Evolutionary conservation across 345 rosid species (phyloP).

Genomic region (Eucalyptus paniculata): DNA sequence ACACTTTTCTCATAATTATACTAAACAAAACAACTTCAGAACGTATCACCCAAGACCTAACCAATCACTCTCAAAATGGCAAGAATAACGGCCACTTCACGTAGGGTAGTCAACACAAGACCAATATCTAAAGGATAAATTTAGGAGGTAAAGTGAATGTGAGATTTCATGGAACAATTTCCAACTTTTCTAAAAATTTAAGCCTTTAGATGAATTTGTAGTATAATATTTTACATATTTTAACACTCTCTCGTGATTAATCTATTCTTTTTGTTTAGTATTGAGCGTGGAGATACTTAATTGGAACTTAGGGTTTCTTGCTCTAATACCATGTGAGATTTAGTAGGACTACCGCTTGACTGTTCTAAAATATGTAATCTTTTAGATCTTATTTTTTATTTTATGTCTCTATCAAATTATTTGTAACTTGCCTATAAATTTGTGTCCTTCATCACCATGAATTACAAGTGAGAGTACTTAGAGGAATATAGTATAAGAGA

Average conservation of each 20-base stretch:
- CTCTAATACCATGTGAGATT: background rate
- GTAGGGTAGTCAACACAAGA: background rate
- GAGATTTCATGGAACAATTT: no score
- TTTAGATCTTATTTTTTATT: no score
- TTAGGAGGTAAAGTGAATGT: background rate
- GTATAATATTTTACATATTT: no score
- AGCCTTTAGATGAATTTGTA: no score
- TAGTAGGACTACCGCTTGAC: no score
- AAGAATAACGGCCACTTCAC: background rate
- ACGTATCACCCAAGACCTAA: background rate
- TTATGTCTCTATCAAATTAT: background rate
- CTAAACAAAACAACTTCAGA: background rate
- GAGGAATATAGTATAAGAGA: background rate
- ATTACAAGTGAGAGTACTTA: background rate
- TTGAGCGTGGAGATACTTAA: background rate
- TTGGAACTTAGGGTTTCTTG: background rate
- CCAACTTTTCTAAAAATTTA: no score
- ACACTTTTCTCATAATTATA: background rate
- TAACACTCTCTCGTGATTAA: background rate
- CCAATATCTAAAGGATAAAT: background rate
- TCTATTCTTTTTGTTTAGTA: background rate
- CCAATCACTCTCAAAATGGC: background rate
- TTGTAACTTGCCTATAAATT: background rate
- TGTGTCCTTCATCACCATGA: background rate
- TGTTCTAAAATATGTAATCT: no score